phyloP scores from a whole-genome alignment of 306 rosid species.

The Crotalaria pallida region DNA sequence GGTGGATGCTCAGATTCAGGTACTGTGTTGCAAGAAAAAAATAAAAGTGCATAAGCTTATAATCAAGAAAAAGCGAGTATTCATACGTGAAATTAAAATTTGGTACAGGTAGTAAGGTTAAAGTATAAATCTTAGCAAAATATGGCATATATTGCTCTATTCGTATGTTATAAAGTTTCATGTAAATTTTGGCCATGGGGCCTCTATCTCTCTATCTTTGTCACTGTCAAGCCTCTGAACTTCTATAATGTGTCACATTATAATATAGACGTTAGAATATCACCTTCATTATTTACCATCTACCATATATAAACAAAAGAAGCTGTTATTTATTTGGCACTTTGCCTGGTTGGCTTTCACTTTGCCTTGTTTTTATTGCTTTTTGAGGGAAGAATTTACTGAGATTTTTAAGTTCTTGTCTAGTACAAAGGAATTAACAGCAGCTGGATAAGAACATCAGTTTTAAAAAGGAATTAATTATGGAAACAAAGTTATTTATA shows the following conservation, averaged over 20 bases:
- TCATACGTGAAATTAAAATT: too few species aligned
- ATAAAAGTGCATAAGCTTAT: too few species aligned
- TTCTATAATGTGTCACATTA: background rate
- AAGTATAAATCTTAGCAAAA: too few species aligned
- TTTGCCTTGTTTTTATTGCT: background rate
- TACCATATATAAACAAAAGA: background rate
- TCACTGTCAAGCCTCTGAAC: background rate
- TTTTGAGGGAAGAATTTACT: background rate
- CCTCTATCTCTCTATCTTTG: slow-evolving; percentile 17
- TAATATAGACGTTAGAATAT: background rate
- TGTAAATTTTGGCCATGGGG: slow-evolving; percentile 26
- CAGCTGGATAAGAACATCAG: background rate
- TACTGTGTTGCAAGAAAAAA: too few species aligned
- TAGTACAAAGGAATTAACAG: too few species aligned
- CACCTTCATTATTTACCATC: background rate
- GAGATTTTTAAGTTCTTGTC: background rate
- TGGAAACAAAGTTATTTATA: background rate
- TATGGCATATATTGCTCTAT: background rate
- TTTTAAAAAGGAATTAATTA: too few species aligned
- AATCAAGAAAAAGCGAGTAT: too few species aligned
- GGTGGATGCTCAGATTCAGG: too few species aligned
- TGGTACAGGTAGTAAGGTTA: too few species aligned
- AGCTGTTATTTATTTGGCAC: background rate
- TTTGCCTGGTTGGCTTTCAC: background rate
- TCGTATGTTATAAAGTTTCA: background rate